Percentiles rank a stretch among this genome's conserved stretches.
These are phyloP conservation scores for Euphorbia corollata DNA, from an alignment of 441 rosid genomes.

Conservation along the genomic window DNA sequence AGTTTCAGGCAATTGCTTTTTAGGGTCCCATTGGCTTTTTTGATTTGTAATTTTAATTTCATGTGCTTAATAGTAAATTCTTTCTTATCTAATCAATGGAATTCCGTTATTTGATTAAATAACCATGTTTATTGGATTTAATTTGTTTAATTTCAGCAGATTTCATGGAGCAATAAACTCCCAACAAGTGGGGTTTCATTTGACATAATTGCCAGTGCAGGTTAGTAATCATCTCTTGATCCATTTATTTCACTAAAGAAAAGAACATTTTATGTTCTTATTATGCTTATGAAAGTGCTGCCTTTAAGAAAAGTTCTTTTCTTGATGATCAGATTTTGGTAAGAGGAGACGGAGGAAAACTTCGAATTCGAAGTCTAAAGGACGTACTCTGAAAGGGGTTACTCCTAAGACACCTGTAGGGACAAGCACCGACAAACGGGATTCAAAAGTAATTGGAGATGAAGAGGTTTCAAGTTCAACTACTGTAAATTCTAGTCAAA, in stretches of 20 bases:
- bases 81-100: not conserved
- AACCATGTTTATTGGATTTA: constrained; percentile 13
- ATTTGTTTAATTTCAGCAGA: constrained; percentile 41
- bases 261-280: not conserved
- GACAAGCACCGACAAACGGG: constrained; percentile 37
- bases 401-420: constrained; percentile 36
- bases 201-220: constrained; percentile 53
- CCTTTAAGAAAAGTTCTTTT: constrained; percentile 13
- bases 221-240: constrained; percentile 22
- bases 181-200: constrained; percentile 34
- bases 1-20: not conserved
- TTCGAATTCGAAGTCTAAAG: constrained; percentile 41
- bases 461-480: constrained; percentile 36
- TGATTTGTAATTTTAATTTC: not conserved
- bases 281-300: too few relatives aligned
- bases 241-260: not conserved
- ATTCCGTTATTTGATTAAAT: constrained; percentile 8
- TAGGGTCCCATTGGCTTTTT: constrained; percentile 10
- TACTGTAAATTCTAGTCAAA: constrained; percentile 27
- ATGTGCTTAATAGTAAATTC: not conserved
- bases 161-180: constrained; percentile 34
- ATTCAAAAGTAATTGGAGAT: constrained; percentile 33
- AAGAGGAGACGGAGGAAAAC: constrained; percentile 50
- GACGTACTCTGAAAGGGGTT: constrained; percentile 44
- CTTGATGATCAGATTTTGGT: constrained; percentile 49